These are phyloP conservation scores for Tricholoma sp. DNA, from an alignment of 768 basidiomycete species.

Conservation along the genomic window DNA sequence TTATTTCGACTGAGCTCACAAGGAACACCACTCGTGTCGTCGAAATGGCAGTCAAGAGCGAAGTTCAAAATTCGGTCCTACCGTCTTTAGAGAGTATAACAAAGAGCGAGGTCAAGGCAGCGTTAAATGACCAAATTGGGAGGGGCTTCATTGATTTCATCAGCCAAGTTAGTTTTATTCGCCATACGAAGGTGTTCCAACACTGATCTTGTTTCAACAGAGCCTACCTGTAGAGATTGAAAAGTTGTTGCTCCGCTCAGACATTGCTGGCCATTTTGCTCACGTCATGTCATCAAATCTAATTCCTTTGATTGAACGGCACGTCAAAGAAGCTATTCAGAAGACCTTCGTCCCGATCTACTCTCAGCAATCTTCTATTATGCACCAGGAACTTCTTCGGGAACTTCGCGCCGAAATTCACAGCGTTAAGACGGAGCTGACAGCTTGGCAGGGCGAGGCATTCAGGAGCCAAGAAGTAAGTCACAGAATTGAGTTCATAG, in stretches of 20 bases:
- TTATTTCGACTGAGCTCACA: slow-evolving; percentile 82
- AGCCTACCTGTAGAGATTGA: slow-evolving; percentile 76
- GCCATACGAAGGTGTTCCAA: not conserved
- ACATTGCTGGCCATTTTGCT: slow-evolving; percentile 73
- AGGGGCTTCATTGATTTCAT: slow-evolving; percentile 68
- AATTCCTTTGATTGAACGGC: slow-evolving; percentile 72
- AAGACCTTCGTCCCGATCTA: slow-evolving; percentile 75
- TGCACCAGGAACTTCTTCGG: slow-evolving; percentile 77
- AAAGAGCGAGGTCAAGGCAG: slow-evolving; percentile 72
- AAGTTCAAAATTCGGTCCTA: slow-evolving; percentile 79
- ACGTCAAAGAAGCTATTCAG: slow-evolving; percentile 74
- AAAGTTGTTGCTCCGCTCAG: slow-evolving; percentile 68
- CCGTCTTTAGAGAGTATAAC: slow-evolving; percentile 82
- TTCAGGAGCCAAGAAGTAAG: slow-evolving; percentile 75
- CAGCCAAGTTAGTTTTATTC: slow-evolving; percentile 52
- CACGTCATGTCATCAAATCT: slow-evolving; percentile 67
- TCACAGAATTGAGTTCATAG: not conserved
- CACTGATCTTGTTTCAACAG: slow-evolving; percentile 32
- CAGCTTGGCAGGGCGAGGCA: slow-evolving; percentile 76
- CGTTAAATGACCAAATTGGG: slow-evolving; percentile 74
- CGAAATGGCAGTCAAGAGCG: slow-evolving; percentile 82
- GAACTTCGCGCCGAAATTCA: slow-evolving; percentile 75
- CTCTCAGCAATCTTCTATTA: slow-evolving; percentile 63
- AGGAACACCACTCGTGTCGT: slow-evolving; percentile 87
- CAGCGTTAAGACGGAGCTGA: slow-evolving; percentile 73